Conservation (phyloP, 2,329 filamentous ascomycete genomes). For the Trichoderma sp. region DNA sequence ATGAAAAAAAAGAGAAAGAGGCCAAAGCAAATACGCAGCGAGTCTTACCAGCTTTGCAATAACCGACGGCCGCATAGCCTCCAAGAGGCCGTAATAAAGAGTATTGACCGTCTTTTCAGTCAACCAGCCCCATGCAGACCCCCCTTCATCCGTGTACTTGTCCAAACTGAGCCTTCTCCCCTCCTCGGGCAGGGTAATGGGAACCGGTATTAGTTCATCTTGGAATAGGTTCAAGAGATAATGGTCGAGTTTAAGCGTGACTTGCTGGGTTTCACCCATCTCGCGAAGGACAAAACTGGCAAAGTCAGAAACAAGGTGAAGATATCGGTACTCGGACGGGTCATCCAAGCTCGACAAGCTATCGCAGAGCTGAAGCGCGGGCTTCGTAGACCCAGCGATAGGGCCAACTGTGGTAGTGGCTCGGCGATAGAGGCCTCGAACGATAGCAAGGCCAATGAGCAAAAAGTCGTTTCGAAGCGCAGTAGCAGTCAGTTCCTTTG, state of each 20-base stretch:
- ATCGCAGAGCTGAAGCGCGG: constrained; percentile 37
- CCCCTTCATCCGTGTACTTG: not conserved
- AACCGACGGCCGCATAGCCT: constrained; percentile 39
- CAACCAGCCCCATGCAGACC: constrained; percentile 39
- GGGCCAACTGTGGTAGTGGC: constrained; percentile 38
- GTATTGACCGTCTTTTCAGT: constrained; percentile 36
- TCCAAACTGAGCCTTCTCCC: constrained; percentile 5
- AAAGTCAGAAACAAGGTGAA: constrained; percentile 41
- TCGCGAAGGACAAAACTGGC: constrained; percentile 43
- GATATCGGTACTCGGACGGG: constrained; percentile 39
- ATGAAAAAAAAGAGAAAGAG: not conserved
- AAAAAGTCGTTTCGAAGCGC: constrained; percentile 43
- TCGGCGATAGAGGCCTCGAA: constrained; percentile 45
- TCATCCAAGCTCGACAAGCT: constrained; percentile 36
- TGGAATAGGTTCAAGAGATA: constrained; percentile 44
- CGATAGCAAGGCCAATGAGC: constrained; percentile 42
- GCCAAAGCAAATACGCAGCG: not conserved
- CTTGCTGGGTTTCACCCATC: constrained; percentile 42
- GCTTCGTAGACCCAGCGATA: constrained; percentile 27
- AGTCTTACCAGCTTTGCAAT: constrained; percentile 41
- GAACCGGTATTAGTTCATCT: constrained; percentile 33
- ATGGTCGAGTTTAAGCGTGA: constrained; percentile 36
- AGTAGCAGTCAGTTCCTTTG: constrained; percentile 29
- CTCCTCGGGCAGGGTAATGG: constrained; percentile 19
- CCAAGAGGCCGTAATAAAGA: constrained; percentile 44